phyloP scores from a whole-genome alignment of 2,329 filamentous ascomycete genomes.

The Pseudocercospora eumusae region DNA sequence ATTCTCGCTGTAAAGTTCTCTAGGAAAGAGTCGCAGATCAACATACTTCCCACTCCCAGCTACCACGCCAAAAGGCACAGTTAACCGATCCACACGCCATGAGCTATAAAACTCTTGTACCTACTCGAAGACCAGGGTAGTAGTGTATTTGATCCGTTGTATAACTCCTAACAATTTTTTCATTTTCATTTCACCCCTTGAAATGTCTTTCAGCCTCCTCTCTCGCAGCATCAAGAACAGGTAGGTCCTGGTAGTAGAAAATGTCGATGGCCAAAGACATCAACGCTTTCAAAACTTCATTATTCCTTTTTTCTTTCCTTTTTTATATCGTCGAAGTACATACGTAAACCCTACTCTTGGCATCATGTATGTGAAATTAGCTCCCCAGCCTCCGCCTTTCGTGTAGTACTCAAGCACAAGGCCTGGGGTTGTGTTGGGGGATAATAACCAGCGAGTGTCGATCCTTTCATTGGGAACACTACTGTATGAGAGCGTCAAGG shows the following conservation, averaged over 20 bases:
- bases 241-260: slow-evolving; percentile 26
- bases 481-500: too few relatives aligned
- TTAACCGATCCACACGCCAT: slow-evolving; percentile 39
- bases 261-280: slow-evolving; percentile 22
- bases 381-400: slow-evolving; percentile 48
- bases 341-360: slow-evolving; percentile 46
- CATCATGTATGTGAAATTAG: slow-evolving; percentile 31
- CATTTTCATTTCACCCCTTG: background rate
- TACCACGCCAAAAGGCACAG: background rate
- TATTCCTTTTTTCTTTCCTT: too few relatives aligned
- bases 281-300: slow-evolving; percentile 19
- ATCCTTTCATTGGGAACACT: too few relatives aligned
- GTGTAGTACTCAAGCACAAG: slow-evolving; percentile 49
- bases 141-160: slow-evolving; percentile 22
- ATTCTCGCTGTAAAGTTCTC: slow-evolving; percentile 22
- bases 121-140: slow-evolving; percentile 36
- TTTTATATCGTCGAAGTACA: background rate
- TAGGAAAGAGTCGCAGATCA: slow-evolving; percentile 29
- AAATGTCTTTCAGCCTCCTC: slow-evolving; percentile 32
- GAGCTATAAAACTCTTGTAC: slow-evolving; percentile 36
- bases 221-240: slow-evolving; percentile 33
- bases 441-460: slow-evolving; percentile 10
- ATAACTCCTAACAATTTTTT: slow-evolving; percentile 31
- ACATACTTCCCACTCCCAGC: background rate
- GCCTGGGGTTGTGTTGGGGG: slow-evolving; percentile 41